phyloP scores from a whole-genome alignment of 345 rosid genomes.

The Clausena lansium region DNA sequence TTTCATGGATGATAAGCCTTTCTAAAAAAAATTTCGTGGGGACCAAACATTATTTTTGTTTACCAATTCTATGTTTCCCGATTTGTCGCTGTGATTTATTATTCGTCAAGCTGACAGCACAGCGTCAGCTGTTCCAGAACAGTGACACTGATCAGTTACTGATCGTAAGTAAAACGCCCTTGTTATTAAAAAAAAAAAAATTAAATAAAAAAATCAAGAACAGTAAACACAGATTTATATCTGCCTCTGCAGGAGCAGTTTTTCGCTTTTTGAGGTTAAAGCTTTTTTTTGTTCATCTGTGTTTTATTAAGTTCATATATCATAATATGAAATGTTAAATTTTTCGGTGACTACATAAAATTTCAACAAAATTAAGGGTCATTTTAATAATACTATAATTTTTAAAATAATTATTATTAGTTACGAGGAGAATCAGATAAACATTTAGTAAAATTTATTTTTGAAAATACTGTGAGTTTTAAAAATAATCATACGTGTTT shows the following conservation, averaged over 20 bases:
- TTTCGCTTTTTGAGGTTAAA: not conserved
- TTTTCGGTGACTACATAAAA: no score
- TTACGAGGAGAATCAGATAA: no score
- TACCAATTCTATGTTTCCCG: not conserved
- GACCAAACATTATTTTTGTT: not conserved
- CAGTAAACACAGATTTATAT: not conserved
- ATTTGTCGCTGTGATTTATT: not conserved
- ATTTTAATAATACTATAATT: no score
- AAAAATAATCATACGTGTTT: no score
- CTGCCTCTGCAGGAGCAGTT: not conserved
- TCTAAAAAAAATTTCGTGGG: not conserved
- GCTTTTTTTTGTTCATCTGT: not conserved
- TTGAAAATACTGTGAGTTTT: no score
- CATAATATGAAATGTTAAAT: no score
- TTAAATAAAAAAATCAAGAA: not conserved
- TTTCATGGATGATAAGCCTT: not conserved
- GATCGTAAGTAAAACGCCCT: not conserved
- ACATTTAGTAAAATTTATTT: no score
- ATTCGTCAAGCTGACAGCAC: not conserved
- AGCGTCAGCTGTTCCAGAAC: not conserved
- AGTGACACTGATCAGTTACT: not conserved
- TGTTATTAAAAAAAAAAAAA: not conserved
- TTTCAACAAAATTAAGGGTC: no score
- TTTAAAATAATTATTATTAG: no score
- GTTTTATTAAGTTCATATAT: no score